These are phyloP conservation scores for Fragaria iinumae DNA, from an alignment of 306 rosid genomes.

Conservation along the genomic window DNA sequence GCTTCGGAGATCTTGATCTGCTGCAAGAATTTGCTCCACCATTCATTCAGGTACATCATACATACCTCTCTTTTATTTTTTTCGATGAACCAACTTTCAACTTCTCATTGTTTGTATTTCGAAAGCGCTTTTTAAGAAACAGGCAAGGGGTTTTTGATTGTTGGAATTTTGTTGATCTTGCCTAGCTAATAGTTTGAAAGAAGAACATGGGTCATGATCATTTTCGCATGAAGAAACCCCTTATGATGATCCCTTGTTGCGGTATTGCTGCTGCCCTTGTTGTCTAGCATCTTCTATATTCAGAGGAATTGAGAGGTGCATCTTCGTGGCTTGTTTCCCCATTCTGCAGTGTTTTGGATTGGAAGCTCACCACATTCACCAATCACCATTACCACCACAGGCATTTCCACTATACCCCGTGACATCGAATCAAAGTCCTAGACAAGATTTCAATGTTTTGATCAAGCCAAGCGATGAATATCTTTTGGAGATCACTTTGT, in stretches of 20 bases:
- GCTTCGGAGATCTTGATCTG: no score
- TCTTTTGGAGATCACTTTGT: background rate
- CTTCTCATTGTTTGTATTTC: no score
- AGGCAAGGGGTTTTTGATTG: no score
- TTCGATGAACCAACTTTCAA: no score
- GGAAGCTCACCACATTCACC: background rate
- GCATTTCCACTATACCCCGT: background rate
- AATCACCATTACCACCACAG: background rate
- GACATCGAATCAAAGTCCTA: background rate
- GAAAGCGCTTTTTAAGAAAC: no score
- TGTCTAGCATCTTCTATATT: background rate
- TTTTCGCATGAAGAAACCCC: background rate
- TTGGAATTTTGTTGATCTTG: no score
- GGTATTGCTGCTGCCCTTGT: background rate
- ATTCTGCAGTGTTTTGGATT: slow-evolving; percentile 20
- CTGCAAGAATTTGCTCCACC: no score
- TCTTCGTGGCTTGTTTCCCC: slow-evolving; percentile 17
- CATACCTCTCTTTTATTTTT: no score
- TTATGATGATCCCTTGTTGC: background rate
- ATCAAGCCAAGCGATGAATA: background rate
- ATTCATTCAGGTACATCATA: no score
- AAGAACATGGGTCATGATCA: no score
- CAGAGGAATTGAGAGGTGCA: background rate
- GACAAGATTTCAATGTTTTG: background rate
- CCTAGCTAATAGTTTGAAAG: no score